Base-by-base conservation (phyloP, 2,329 filamentous ascomycete species). In the Coleophoma eucalyptorum region DNA sequence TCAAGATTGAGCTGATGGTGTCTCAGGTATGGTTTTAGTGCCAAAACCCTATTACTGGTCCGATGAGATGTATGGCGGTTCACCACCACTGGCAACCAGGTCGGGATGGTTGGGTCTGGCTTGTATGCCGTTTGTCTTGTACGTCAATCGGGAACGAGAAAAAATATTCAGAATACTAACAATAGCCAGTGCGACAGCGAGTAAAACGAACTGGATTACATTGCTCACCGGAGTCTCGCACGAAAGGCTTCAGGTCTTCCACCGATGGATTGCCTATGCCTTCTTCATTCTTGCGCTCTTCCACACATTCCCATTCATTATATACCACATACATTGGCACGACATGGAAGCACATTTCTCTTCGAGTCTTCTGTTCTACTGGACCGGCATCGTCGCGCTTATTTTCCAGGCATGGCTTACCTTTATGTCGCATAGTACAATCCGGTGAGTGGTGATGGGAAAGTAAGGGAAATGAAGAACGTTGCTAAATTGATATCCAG, bases 61-160 rank as follows among this genome's bases (percentile, higher is more conserved):
- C 1, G 74, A 70, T 45, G 19, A 35, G 10, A 45, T 35, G 21
- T 81, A 70, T 56, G 79, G 77, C 8, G 65, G 67, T 79, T 81
- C 56, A 63, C 83, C 83, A 34, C 83, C 83, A 5, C 62, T 87
- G 50, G 81, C 81, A 2, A 74, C 86, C 42, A 75, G 83, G 49
- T 75, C 82, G 15, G 83, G 83, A 5, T 86, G 86, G 83, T 74
- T 86, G 48, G 79, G 83, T 13, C 78, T 86, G 5, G 79, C 83
- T 1, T 72, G 86, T 66, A 72, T 86, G 53, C 84, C 83, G 1
- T 87, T 83, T 79, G 80, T 80, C 35, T 64, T 80, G 66, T 69
- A 46, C 12, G 65, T 58, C 32, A 5, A 47, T 55, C n/a, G 20
- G 3, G 16, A 16, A 33, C 16, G 7, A 1, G 15, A 19, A 12